phyloP scores from a whole-genome alignment of 2,329 filamentous ascomycete genomes.

The Geosmithia putterillii region DNA sequence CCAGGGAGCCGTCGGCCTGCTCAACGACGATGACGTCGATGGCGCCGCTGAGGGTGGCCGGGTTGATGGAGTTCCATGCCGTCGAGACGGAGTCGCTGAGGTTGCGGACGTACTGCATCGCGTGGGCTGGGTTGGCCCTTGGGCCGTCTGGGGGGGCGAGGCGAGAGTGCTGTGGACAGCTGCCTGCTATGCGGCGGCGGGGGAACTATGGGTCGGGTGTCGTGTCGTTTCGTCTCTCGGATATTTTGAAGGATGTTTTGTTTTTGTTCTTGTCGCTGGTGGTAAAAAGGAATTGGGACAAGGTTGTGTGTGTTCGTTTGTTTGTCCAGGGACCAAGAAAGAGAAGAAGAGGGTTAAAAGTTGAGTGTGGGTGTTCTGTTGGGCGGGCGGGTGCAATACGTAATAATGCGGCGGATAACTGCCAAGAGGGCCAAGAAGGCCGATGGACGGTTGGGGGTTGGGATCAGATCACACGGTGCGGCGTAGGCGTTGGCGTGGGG shows the following conservation, averaged over 20 bases:
- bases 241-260: background rate
- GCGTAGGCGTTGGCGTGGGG: background rate
- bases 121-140: too few relatives aligned
- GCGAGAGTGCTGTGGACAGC: too few relatives aligned
- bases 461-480: background rate
- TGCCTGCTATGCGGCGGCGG: too few relatives aligned
- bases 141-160: constrained; percentile 8
- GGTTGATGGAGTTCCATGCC: constrained; percentile 99
- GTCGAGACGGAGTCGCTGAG: constrained; percentile 93
- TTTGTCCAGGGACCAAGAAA: background rate
- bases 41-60: constrained; percentile 88
- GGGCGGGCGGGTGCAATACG: constrained; percentile 1
- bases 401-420: constrained; percentile 1
- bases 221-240: too few relatives aligned
- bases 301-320: background rate
- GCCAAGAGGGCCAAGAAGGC: background rate
- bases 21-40: constrained; percentile 99
- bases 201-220: too few relatives aligned
- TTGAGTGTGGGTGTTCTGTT: background rate
- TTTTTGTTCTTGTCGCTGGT: too few relatives aligned
- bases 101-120: constrained; percentile 96
- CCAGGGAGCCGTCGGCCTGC: constrained; percentile 78
- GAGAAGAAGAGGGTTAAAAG: background rate
- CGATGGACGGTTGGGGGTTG: background rate
- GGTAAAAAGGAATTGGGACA: background rate